These are phyloP conservation scores for Populus ilicifolia DNA, from an alignment of 345 rosid species.

Conservation along the genomic window DNA sequence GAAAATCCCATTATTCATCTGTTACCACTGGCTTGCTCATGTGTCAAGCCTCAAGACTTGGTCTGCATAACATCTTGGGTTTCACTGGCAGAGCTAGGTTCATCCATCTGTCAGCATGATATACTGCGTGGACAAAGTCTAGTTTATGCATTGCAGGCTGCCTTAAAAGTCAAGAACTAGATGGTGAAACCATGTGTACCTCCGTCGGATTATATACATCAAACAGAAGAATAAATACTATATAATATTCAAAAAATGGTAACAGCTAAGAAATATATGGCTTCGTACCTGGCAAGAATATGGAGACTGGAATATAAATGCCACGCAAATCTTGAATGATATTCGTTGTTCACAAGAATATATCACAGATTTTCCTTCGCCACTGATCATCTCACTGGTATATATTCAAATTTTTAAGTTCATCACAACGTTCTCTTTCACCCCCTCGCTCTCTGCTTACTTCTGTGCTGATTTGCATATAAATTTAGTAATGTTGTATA, in stretches of 20 bases:
- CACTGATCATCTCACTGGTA: not conserved
- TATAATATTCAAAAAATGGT: not conserved
- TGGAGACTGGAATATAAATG: not conserved
- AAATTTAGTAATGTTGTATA: constrained; percentile 31
- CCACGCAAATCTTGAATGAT: not conserved
- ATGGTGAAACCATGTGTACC: not conserved
- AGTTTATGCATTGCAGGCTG: not conserved
- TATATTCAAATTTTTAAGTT: not conserved
- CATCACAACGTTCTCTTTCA: not conserved
- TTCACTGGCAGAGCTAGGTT: no score
- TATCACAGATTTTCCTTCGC: not conserved
- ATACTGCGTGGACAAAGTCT: no score
- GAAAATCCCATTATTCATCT: no score
- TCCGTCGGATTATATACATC: not conserved
- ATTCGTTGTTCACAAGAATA: not conserved
- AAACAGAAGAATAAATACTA: not conserved
- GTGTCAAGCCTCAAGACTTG: no score
- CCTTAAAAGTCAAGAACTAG: not conserved
- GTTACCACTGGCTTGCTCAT: no score
- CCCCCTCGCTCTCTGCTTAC: not conserved
- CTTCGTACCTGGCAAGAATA: not conserved
- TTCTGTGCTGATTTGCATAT: not conserved
- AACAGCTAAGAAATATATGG: not conserved
- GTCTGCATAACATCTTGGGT: no score
- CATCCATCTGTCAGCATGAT: no score